Evolutionary conservation across 768 basidiomycete genomes (phyloP), one percentile per base, ranked within the genome.

Genomic region (Dictyophora rubrovolvata): DNA sequence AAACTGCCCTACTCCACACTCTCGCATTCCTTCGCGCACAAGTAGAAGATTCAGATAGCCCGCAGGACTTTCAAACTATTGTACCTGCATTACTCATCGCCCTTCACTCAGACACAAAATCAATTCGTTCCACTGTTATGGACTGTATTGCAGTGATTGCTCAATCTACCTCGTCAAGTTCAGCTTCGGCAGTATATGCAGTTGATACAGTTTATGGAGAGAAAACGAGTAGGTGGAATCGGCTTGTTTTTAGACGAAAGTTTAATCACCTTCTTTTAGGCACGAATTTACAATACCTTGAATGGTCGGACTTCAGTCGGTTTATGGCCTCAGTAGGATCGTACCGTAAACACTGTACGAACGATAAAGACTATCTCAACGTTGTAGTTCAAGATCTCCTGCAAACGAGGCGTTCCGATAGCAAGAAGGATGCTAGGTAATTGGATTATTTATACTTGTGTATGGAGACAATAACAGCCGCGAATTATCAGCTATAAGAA

Each of bases 21-120:
- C 75, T 79, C 1, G 89, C 92, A 0, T 94, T 94, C 70, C 69
- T 98, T 12, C 77, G 83, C 51, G 90, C 93, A 0, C 84, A 91
- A 69, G 18, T 42, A 6, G 67, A 77, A 1, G 66, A 74, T 1
- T 73, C 78, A 50, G 71, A 76, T 47, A 74, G 77, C 37, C 73
- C 77, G 14, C 68, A 61, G 18, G 93, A 95, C 69, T 90, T 94
- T 70, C 87, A 93, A 69, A 84, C 82, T 0, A 77, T 93, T 6
- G 66, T 93, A 11, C 88, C 90, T 0, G 75, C 83, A 2, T 67
- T 92, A 10, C 72, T 93, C 1, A 78, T 86, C 20, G 77, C 82
- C 10, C 65, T 92, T 12, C 77, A 82, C 55, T 77, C 75, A 60
- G 22, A 69, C 1, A 74, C 77, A 48, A 60, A 62, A 4, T 67